These are phyloP conservation scores for Sambucus nigra DNA, from an alignment of 129 eudicot genomes.

Conservation along the genomic window DNA sequence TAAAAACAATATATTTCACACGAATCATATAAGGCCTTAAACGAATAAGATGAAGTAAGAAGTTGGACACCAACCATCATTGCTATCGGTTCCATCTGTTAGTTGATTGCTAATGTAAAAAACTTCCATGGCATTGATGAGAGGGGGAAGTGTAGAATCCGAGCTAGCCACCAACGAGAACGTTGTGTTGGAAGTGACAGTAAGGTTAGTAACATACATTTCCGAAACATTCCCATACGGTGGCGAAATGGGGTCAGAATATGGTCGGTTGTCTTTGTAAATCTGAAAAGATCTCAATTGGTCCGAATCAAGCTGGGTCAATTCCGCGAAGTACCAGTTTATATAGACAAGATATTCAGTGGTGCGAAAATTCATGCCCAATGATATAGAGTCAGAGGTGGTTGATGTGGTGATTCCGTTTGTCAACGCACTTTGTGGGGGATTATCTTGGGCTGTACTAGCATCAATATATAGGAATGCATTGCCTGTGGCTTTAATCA, in stretches of 20 bases:
- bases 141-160: conserved; percentile 44
- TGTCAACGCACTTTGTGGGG: conserved; percentile 41
- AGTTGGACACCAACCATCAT: conserved; percentile 35
- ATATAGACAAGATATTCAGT: conserved; percentile 15
- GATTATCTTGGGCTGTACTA: conserved; percentile 8
- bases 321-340: conserved; percentile 43
- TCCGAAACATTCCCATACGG: conserved; percentile 26
- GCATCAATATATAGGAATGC: conserved; percentile 8
- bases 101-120: conserved; percentile 30
- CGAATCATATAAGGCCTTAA: too few species aligned
- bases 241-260: conserved; percentile 25
- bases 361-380: conserved; percentile 10
- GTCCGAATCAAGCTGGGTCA: conserved; percentile 21
- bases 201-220: conserved; percentile 11
- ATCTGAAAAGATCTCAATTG: conserved; percentile 27
- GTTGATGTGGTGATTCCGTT: conserved; percentile 22
- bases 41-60: not conserved
- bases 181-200: conserved; percentile 17
- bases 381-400: not conserved
- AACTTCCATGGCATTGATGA: conserved; percentile 44
- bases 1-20: too few species aligned
- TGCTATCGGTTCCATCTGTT: conserved; percentile 39
- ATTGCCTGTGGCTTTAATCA: conserved; percentile 4
- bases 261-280: conserved; percentile 9
- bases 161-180: conserved; percentile 23